These are phyloP conservation scores for Dioszegia aurantiaca DNA, from an alignment of 768 basidiomycete genomes.

Conservation along the genomic window DNA sequence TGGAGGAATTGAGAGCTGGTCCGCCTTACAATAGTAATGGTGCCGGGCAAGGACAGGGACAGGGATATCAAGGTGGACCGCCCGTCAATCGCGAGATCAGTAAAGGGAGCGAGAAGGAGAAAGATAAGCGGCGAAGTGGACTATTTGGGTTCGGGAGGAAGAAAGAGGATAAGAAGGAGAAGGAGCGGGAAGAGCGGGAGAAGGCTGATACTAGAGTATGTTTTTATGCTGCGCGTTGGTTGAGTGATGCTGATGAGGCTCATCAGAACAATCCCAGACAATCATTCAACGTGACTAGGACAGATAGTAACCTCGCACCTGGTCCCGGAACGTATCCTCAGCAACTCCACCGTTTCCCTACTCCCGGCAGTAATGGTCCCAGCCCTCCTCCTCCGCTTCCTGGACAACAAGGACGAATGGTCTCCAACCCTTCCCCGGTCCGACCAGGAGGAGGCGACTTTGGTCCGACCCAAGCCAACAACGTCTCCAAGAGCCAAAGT, in stretches of 20 bases:
- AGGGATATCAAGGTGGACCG: constrained; percentile 7
- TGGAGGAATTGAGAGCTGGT: constrained; percentile 1
- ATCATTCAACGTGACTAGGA: constrained; percentile 7
- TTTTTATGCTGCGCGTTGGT: too few relatives aligned
- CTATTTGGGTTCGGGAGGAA: constrained; percentile 41
- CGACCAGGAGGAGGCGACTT: constrained; percentile 13
- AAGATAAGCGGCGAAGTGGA: constrained; percentile 34
- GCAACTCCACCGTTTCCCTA: too few relatives aligned
- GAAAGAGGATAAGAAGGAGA: constrained; percentile 25
- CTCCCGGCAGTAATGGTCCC: background rate
- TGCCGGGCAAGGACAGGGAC: background rate
- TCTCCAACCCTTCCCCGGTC: constrained; percentile 5
- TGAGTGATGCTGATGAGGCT: constrained; percentile 1
- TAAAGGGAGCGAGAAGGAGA: constrained; percentile 32
- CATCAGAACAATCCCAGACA: background rate
- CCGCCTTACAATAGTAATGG: constrained; percentile 8
- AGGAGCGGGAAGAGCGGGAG: constrained; percentile 5
- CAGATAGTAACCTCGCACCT: background rate
- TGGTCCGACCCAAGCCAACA: constrained; percentile 3
- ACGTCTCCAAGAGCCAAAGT: constrained; percentile 30
- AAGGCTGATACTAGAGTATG: background rate
- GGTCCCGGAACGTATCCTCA: background rate
- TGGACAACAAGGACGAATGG: background rate
- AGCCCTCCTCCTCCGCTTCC: background rate
- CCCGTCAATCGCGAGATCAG: constrained; percentile 5